Evolutionary conservation across 305 asterid species (phyloP), one percentile per base, ranked within the genome.

Genomic region (Rubia balearica): DNA sequence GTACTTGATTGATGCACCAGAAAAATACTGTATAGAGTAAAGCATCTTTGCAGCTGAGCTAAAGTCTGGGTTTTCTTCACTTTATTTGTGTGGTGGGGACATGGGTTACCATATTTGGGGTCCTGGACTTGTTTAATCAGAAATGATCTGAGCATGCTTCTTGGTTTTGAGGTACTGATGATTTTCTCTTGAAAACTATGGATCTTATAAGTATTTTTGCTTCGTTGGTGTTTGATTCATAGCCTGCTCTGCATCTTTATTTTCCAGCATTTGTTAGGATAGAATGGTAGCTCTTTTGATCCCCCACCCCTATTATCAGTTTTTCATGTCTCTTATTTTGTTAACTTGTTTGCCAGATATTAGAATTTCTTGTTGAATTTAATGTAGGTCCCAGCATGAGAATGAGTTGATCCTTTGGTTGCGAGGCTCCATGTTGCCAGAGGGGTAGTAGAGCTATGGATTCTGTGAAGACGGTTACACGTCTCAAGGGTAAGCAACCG

Each of bases 401-500:
- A 42, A 21, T 65, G 45, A 65, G 36, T 42, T 65, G 38, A 65
- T 41, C 9, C 7, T 41, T 40, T 42, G 55, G 69, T 65, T 42
- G n/a, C 21, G 19, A 63, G 56, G 22, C 55, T 42, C 69, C 69
- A 65, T 65, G 69, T 65, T 65, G 56, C 55, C 69, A 0, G 69
- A 65, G 69, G 69, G 69, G 19, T 65, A 65, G 69, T 42, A 41
- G 55, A 41, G 55, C 27, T n/a, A 65, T 65, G 69, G 69, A 65
- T 65, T 41, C 55, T 21, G 69, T 65, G 55, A 65, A 65, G 48
- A 65, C 69, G 9, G 55, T 42, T 65, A 65, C 69, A 11, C 69
- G 55, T 10, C 69, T 65, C 48, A 65, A 65, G 55, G 55, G 69
- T 65, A 65, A 65, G 69, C 55, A 10, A 19, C 16, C 4, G 0